Evolutionary conservation across 2,329 filamentous ascomycete genomes (phyloP), one percentile per base, ranked within the genome.

Genomic region (Byssothecium circinans): DNA sequence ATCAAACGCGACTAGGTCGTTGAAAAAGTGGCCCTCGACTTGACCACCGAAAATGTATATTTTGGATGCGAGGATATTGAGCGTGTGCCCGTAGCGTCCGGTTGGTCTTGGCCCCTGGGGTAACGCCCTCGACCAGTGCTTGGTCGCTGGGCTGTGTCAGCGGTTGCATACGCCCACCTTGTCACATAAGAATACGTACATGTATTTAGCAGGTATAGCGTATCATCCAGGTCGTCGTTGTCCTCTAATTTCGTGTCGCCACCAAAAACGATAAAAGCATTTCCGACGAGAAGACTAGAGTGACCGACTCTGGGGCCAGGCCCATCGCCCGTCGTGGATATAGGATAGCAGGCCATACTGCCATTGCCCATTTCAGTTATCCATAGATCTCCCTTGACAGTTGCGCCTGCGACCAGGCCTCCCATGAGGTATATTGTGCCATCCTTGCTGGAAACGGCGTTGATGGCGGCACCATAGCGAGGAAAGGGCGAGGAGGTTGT

Each of bases 351-450:
- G 18, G 89, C 83, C 78, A 97, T 84, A 68, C 83, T 91, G 8
- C 86, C 87, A 25, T 76, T 78, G 43, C 87, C 91, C 52, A 91
- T 89, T 71, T 99, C 94, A 38, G 97, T 88, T 85, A 97, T 88
- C 95, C 95, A 99, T 38, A 99, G 74, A 74, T 99, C 94, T 39
- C 94, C 94, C 69, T 96, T 96, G 36, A 97, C 94, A 2, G 90
- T 96, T 30, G 91, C 89, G 58, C 92, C 92, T 66, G 95, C 92
- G 62, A 99, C 92, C 52, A 99, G 75, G 41, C 94, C 94, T 54
- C 94, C 94, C 91, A 99, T 97, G 65, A 99, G 81, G 65, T 97
- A 99, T 47, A 99, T 88, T 61, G 95, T 90, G 50, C 95, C 95
- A 72, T 99, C 94, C 74, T 97, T 97, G 32, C 91, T 96, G 19